phyloP scores from a whole-genome alignment of 2,329 filamentous ascomycete genomes.

The Beauveria australis region DNA sequence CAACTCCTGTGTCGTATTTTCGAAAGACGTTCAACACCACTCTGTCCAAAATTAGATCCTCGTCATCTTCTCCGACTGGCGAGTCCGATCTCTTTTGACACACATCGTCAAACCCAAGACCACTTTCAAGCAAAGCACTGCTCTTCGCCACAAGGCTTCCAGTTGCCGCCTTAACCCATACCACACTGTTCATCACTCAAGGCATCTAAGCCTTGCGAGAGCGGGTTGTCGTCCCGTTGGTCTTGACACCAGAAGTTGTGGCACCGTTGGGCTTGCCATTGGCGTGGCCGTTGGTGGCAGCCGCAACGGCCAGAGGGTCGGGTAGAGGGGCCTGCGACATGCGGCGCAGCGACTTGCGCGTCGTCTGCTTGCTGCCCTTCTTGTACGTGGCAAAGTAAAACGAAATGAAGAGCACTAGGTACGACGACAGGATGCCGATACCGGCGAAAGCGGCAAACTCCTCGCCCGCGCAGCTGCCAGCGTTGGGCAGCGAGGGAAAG shows the following conservation, averaged over 20 bases:
- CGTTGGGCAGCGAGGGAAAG: slow-evolving; percentile 76
- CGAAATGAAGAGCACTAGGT: slow-evolving; percentile 95
- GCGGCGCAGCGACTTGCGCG: slow-evolving; percentile 66
- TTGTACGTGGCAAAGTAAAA: slow-evolving; percentile 98
- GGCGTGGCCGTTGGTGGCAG: slow-evolving; percentile 41
- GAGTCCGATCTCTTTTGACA: background rate
- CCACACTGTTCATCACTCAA: background rate
- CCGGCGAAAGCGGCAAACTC: slow-evolving; percentile 93
- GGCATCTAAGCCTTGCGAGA: slow-evolving; percentile 55
- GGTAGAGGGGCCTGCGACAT: slow-evolving; percentile 63
- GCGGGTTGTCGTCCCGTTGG: slow-evolving; percentile 54
- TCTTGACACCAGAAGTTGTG: slow-evolving; percentile 45
- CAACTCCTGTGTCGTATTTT: slow-evolving; percentile 6
- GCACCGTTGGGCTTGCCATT: slow-evolving; percentile 43
- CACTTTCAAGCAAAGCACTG: background rate
- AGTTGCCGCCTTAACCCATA: background rate
- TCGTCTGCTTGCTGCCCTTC: slow-evolving; percentile 74
- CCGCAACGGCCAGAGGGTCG: slow-evolving; percentile 69
- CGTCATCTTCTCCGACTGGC: background rate
- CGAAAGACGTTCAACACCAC: slow-evolving; percentile 1
- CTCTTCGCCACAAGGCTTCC: background rate
- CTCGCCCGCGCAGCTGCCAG: slow-evolving; percentile 83
- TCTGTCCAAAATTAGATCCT: slow-evolving; percentile 8
- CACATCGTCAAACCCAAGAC: background rate
- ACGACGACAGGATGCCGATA: slow-evolving; percentile 86